These are phyloP conservation scores for Colletotrichum cordylinicola DNA, from an alignment of 2,329 filamentous ascomycete genomes.

Conservation along the genomic window DNA sequence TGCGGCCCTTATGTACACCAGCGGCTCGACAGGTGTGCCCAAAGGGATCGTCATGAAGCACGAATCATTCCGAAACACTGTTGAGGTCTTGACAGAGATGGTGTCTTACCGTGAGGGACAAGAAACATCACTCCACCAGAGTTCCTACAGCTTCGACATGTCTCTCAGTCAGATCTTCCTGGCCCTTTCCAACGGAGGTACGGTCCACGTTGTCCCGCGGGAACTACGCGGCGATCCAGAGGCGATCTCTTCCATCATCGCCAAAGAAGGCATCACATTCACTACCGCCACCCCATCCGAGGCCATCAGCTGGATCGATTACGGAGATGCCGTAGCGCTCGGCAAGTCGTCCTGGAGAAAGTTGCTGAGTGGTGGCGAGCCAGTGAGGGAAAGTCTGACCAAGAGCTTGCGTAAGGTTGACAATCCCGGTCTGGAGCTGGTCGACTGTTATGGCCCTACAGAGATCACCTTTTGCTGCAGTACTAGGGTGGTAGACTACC, in stretches of 20 bases:
- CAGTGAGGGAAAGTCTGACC: background rate
- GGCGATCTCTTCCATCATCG: slow-evolving; percentile 40
- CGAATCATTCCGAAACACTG: slow-evolving; percentile 30
- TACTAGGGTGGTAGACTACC: background rate
- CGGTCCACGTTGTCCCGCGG: slow-evolving; percentile 37
- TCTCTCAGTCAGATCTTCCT: slow-evolving; percentile 42
- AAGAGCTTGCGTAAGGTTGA: slow-evolving; percentile 24
- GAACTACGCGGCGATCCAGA: slow-evolving; percentile 36
- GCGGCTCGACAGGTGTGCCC: slow-evolving; percentile 38
- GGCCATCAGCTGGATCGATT: slow-evolving; percentile 34
- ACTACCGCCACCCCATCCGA: slow-evolving; percentile 48
- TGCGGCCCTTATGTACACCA: slow-evolving; percentile 36
- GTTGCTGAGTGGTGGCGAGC: slow-evolving; percentile 26
- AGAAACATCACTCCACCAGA: slow-evolving; percentile 42
- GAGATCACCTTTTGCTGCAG: slow-evolving; percentile 27
- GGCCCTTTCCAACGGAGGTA: slow-evolving; percentile 40
- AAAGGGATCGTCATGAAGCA: slow-evolving; percentile 46
- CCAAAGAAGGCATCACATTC: slow-evolving; percentile 36
- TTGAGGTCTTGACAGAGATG: slow-evolving; percentile 3
- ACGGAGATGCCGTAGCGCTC: slow-evolving; percentile 15
- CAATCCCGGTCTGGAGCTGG: background rate
- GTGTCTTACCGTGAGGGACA: slow-evolving; percentile 19
- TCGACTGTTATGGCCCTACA: slow-evolving; percentile 33
- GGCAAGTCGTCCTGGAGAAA: slow-evolving; percentile 22
- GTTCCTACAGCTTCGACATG: slow-evolving; percentile 45